Evolutionary conservation across 331 rosid genomes (phyloP).

Genomic region (Quercus phellos): DNA sequence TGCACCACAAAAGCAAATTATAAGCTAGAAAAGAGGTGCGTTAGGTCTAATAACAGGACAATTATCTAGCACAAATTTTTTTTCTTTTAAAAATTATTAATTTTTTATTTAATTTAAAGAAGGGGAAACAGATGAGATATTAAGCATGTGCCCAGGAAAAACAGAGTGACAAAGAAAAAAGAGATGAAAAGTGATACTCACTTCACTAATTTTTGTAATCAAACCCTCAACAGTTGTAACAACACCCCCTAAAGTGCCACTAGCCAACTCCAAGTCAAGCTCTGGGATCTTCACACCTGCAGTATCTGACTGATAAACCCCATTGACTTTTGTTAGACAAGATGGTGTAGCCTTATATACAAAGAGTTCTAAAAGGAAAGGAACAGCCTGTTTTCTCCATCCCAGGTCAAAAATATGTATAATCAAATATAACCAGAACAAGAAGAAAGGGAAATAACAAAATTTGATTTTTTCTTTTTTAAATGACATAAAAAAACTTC

Average conservation of each 20-base stretch:
- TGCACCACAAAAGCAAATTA: too few species aligned
- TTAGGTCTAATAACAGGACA: too few species aligned
- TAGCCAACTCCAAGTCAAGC: slow-evolving; percentile 82
- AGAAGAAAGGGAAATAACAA: neutral
- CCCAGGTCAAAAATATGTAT: neutral
- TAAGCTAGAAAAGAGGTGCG: too few species aligned
- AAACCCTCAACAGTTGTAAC: slow-evolving; percentile 81
- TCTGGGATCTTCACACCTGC: slow-evolving; percentile 51
- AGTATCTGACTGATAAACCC: slow-evolving; percentile 45
- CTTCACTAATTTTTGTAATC: slow-evolving; percentile 62
- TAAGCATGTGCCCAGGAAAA: neutral
- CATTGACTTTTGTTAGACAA: slow-evolving; percentile 10
- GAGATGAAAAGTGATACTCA: slow-evolving; percentile 19
- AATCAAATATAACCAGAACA: neutral
- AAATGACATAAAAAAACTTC: too few species aligned
- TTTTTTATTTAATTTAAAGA: neutral
- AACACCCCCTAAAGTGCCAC: slow-evolving; percentile 61
- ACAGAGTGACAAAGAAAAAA: neutral
- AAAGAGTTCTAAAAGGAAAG: neutral
- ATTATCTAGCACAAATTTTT: too few species aligned
- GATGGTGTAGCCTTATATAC: slow-evolving; percentile 4
- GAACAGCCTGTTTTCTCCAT: neutral
- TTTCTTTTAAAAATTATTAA: too few species aligned
- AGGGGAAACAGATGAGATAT: neutral
- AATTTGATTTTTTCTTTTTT: too few species aligned